Evolutionary conservation across 257 asterid species (phyloP).

Genomic region (Eustoma russellianum): DNA sequence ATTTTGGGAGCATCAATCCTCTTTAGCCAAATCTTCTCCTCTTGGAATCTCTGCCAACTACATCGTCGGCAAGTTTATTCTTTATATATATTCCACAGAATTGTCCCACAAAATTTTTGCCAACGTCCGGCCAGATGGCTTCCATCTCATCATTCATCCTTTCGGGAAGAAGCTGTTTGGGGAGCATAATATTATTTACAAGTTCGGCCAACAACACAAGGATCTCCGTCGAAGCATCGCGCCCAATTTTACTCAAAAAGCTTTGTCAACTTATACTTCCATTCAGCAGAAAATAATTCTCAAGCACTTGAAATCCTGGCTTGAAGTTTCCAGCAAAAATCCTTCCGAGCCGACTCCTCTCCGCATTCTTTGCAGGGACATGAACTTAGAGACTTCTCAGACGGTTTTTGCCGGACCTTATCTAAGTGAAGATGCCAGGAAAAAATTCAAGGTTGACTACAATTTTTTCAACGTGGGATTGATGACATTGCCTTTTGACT

Average conservation of each 20-base stretch:
- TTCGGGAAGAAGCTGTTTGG: slow-evolving; percentile 87
- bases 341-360: slow-evolving; percentile 31
- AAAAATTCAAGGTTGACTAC: slow-evolving; percentile 52
- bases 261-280: slow-evolving; percentile 52
- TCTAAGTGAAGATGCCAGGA: slow-evolving; percentile 35
- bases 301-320: slow-evolving; percentile 55
- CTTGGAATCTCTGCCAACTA: slow-evolving; percentile 70
- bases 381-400: slow-evolving; percentile 87
- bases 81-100: slow-evolving; percentile 71
- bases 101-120: slow-evolving; percentile 68
- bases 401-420: slow-evolving; percentile 83
- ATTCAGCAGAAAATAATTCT: slow-evolving; percentile 61
- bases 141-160: slow-evolving; percentile 84
- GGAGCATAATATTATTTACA: slow-evolving; percentile 71
- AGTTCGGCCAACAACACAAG: slow-evolving; percentile 80
- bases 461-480: slow-evolving; percentile 72
- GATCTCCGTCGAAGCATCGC: slow-evolving; percentile 70
- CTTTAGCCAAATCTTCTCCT: slow-evolving; percentile 49
- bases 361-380: slow-evolving; percentile 62
- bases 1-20: slow-evolving; percentile 68
- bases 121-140: slow-evolving; percentile 88
- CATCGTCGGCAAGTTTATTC: slow-evolving; percentile 65
- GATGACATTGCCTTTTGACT: slow-evolving; percentile 72
- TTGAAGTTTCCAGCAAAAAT: slow-evolving; percentile 5
- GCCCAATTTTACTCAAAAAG: slow-evolving; percentile 75